Evolutionary conservation across 2,329 filamentous ascomycete species (phyloP), one percentile per base, ranked within the genome.

Genomic region (Fusarium torreyae): DNA sequence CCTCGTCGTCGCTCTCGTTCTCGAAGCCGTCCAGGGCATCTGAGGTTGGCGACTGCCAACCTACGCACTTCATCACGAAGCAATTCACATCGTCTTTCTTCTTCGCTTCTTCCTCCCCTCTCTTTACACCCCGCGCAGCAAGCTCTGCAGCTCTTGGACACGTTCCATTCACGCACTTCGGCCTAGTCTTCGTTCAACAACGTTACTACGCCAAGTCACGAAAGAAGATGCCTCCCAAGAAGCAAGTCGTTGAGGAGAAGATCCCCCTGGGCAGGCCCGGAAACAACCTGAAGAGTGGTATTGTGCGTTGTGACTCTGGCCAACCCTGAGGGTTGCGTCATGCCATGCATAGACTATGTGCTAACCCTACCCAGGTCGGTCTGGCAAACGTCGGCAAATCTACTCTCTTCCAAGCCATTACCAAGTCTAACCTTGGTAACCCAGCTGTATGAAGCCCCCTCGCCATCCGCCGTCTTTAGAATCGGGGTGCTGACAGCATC

Each of bases 321-420:
- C 36, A 26, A 18, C 28, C 24, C 24, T 38, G n/a, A 40, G 26
- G 34, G 49, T 43, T 48, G 51, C 34, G 50, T 48, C 53, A 40
- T 40, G 34, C 28, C 20, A 57, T 53, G 34, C 42, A 33, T 57
- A 31, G 28, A 34, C 58, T 61, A 53, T 22, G 51, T 48, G 62
- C 76, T 78, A 75, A 78, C 63, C 50, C 59, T 60, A 56, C 50
- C 76, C 77, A 97, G 94, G 94, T 99, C 83, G 96, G 96, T 84
- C 91, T 99, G 78, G 96, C 96, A 82, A 99, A 99, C 83, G 97
- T 99, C 76, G 96, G 96, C 83, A 99, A 99, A 87, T 99, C 96
- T 73, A 99, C 97, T 34, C 90, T 99, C 77, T 99, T 99, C 89
- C 97, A 99, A 87, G 94, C 96, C 80, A 98, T 99, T 84, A 99